Conservation (phyloP, 2,329 filamentous ascomycete genomes). For the Verticillium longisporum region DNA sequence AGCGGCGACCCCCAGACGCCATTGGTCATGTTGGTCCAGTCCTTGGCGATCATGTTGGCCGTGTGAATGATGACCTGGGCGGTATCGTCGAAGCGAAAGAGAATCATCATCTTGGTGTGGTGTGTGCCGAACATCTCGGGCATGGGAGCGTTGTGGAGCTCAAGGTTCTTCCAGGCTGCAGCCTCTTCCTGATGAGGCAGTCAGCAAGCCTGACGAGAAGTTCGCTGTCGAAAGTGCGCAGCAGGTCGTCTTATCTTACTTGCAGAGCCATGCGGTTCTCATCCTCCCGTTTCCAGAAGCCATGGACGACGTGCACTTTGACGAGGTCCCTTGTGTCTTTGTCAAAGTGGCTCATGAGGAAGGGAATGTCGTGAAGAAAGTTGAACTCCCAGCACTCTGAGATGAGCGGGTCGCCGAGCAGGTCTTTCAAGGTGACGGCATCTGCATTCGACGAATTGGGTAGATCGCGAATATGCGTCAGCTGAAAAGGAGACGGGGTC, state of each 20-base stretch:
- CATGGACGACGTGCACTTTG: slow-evolving; percentile 50
- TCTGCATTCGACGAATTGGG: slow-evolving; percentile 54
- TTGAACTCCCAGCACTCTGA: slow-evolving; percentile 67
- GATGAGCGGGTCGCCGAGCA: slow-evolving; percentile 70
- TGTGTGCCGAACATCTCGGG: slow-evolving; percentile 83
- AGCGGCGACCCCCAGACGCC: slow-evolving; percentile 72
- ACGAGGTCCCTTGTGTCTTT: slow-evolving; percentile 40
- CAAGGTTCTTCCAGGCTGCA: slow-evolving; percentile 56
- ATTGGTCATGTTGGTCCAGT: slow-evolving; percentile 87
- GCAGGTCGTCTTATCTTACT: slow-evolving; percentile 30
- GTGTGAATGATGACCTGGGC: slow-evolving; percentile 82
- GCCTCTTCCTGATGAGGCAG: slow-evolving; percentile 48
- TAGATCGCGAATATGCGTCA: slow-evolving; percentile 64
- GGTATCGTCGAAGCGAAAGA: slow-evolving; percentile 68
- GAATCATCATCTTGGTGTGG: slow-evolving; percentile 80
- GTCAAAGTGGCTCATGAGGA: slow-evolving; percentile 48
- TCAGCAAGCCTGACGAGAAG: slow-evolving; percentile 6
- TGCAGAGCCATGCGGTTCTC: slow-evolving; percentile 47
- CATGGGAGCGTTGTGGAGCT: slow-evolving; percentile 68
- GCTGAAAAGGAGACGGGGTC: slow-evolving; percentile 59
- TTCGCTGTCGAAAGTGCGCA: too few species aligned
- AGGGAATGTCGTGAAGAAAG: slow-evolving; percentile 54
- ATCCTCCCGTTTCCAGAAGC: slow-evolving; percentile 63
- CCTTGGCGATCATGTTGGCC: slow-evolving; percentile 81
- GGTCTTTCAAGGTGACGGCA: slow-evolving; percentile 56